Percentiles rank a stretch among this genome's conserved stretches.
phyloP scores from a whole-genome alignment of 768 basidiomycete genomes.

The Candolleomyces aberdarensis region DNA sequence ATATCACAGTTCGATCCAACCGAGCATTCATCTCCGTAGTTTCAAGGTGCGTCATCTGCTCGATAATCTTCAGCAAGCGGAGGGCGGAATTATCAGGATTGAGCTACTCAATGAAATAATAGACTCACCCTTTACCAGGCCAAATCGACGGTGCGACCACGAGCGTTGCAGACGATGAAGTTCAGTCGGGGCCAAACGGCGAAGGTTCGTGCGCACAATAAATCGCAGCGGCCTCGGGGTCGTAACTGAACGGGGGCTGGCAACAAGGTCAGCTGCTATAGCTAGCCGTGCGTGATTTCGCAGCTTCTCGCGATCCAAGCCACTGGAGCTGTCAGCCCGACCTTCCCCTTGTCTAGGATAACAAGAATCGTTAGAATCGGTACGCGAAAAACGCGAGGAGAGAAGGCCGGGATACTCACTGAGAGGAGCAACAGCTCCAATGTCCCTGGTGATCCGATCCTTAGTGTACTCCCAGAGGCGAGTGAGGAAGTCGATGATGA shows the following conservation, averaged over 20 bases:
- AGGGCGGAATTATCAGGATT: no score
- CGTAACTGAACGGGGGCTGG: conserved; percentile 43
- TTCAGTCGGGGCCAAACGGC: conserved; percentile 76
- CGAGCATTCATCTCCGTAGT: conserved; percentile 89
- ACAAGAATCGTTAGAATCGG: conserved; percentile 20
- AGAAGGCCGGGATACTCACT: no score
- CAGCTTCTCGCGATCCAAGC: conserved; percentile 85
- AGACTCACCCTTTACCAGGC: conserved; percentile 57
- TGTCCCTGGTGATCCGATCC: no score
- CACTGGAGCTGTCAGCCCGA: conserved; percentile 50
- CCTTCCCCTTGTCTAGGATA: no score
- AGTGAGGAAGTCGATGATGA: conserved; percentile 57
- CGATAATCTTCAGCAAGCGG: conserved; percentile 55
- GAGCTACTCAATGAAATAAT: no score
- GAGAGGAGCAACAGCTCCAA: no score
- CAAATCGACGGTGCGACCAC: conserved; percentile 69
- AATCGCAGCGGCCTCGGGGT: conserved; percentile 70
- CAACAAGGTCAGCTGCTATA: conserved; percentile 76
- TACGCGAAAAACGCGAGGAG: conserved; percentile 5
- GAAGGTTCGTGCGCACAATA: conserved; percentile 60
- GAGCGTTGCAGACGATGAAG: conserved; percentile 94
- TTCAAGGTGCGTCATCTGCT: conserved; percentile 72
- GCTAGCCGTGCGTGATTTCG: conserved; percentile 83
- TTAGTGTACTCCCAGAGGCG: conserved; percentile 16
- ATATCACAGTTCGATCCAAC: conserved; percentile 87